phyloP scores from a whole-genome alignment of 1,284 basidiomycete species.

The Phenoliferia sp. region DNA sequence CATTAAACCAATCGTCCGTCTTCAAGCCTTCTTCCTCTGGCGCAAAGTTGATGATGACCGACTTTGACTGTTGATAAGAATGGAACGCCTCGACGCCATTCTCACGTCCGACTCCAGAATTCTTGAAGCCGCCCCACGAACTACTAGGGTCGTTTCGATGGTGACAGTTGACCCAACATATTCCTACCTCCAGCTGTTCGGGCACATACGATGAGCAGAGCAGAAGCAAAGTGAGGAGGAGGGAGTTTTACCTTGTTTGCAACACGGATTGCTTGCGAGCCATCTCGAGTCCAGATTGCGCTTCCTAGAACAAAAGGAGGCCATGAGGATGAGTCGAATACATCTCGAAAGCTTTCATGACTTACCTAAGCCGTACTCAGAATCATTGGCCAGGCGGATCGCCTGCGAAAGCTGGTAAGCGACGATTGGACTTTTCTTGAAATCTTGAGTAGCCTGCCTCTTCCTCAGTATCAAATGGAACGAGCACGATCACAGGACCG shows the following conservation, averaged over 20 bases:
- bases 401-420: too few species aligned
- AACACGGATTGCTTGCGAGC: constrained; percentile 66
- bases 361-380: constrained; percentile 76
- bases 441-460: too few species aligned
- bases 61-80: constrained; percentile 73
- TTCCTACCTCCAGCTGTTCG: constrained; percentile 57
- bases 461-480: constrained; percentile 70
- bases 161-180: constrained; percentile 81
- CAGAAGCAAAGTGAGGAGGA: too few species aligned
- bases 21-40: constrained; percentile 35
- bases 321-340: not conserved
- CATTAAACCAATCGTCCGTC: not conserved
- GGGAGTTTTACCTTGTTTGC: constrained; percentile 52
- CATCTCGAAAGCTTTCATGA: constrained; percentile 39
- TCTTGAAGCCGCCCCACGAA: constrained; percentile 82
- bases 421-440: too few species aligned
- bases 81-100: constrained; percentile 68
- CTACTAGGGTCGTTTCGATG: constrained; percentile 81
- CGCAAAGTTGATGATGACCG: constrained; percentile 64
- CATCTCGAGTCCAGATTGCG: constrained; percentile 68
- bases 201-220: too few species aligned
- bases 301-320: constrained; percentile 72
- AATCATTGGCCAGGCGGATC: constrained; percentile 66
- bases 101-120: constrained; percentile 73
- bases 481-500: constrained; percentile 73